Base-by-base conservation (phyloP, 768 basidiomycete species). In the Tylopilus sp. region DNA sequence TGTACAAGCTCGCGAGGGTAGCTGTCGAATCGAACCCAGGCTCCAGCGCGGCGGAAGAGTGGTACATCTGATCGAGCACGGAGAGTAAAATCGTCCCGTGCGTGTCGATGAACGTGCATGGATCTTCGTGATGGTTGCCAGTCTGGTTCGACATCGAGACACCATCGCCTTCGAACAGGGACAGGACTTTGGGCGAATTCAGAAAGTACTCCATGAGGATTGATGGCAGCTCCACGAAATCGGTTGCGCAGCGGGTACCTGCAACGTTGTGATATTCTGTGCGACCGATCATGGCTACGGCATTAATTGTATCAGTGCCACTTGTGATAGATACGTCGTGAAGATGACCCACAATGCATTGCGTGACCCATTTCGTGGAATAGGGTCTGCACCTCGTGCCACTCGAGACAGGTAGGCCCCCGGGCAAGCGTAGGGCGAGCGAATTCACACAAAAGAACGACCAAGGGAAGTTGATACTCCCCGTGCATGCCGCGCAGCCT, bases 321-420 rank as follows among this genome's bases (percentile, higher is more conserved):
- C 17, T 40, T 56, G 30, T 48, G 20, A 46, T 41, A 39, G 23
- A 45, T 36, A 30, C 26, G 23, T 18, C 35, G 48, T 18, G 15
- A 57, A 28, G 38, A 12, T n/a, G 15, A 77, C 93, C 77, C 63
- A 98, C 97, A 99, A 67, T 99, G 97, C 82, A 99, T 93, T 11
- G 97, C 97, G 71, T 99, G 97, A 1, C 97, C 97, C 93, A 98
- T 97, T 72, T 99, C 97, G 61, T 99, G 97, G 72, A 94, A 97
- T 21, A 98, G 73, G 2, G 95, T 98, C 65, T 88, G 76, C 9
- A 98, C 91, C 59, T 98, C 94, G 59, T 88, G 86, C 94, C 95
- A 98, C 50, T 86, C 83, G 20, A 99, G 71, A 44, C 86, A 69
- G 0, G 91, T 85, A 6, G 90, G 79, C 1, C 85, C 86, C 12